These are phyloP conservation scores for Phytomonas francai DNA, from an alignment of 208 protist species.

Conservation along the genomic window DNA sequence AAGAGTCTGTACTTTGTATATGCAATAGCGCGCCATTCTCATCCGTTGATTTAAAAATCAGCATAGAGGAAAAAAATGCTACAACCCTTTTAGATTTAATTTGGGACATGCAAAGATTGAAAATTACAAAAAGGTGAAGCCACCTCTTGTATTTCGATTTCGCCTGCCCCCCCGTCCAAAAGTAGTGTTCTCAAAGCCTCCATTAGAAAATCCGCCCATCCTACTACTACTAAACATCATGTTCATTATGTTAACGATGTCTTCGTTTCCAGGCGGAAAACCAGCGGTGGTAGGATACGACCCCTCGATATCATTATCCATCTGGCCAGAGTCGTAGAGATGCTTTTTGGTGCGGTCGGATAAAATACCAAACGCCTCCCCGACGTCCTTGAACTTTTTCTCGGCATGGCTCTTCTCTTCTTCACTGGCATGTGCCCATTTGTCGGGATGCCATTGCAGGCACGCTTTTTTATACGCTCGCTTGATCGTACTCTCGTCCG, in stretches of 20 bases:
- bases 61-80: background rate
- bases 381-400: conserved; percentile 85
- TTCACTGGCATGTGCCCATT: conserved; percentile 69
- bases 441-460: conserved; percentile 91
- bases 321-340: conserved; percentile 84
- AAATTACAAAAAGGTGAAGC: conserved; percentile 1
- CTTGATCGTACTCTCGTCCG: conserved; percentile 63
- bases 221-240: conserved; percentile 43
- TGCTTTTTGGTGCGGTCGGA: conserved; percentile 85
- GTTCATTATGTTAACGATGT: conserved; percentile 48
- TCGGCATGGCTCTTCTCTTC: conserved; percentile 74
- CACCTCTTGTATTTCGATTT: background rate
- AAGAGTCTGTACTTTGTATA: background rate
- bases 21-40: background rate
- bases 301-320: conserved; percentile 74
- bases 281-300: conserved; percentile 10
- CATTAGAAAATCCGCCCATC: conserved; percentile 18
- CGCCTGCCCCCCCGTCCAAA: conserved; percentile 10
- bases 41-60: background rate
- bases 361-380: conserved; percentile 78
- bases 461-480: conserved; percentile 83
- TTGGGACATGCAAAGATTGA: background rate
- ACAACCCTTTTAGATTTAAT: background rate
- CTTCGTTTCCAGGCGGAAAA: conserved; percentile 19
- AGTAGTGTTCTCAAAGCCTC: conserved; percentile 11